Evolutionary conservation across 768 basidiomycete species (phyloP).

Genomic region (Asterophora lycoperdoides): DNA sequence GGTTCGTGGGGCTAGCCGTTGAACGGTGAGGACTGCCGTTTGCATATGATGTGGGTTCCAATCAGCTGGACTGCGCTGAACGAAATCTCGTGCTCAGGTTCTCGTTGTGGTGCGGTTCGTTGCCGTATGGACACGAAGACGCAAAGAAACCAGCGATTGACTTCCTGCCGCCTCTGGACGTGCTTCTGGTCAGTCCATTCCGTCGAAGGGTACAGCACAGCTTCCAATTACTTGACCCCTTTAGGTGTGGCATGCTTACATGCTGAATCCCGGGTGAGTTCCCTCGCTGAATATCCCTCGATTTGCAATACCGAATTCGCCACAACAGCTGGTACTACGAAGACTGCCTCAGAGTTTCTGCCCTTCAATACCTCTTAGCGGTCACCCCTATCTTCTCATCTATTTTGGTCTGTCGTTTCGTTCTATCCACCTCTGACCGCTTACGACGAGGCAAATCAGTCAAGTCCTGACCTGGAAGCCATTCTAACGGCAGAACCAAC

Average conservation of each 20-base stretch:
- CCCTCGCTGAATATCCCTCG: too few species aligned
- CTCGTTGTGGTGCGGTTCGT: slow-evolving; percentile 11
- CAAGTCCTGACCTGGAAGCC: neutral
- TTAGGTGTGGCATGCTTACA: slow-evolving; percentile 19
- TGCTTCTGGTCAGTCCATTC: slow-evolving; percentile 12
- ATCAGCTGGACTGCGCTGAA: neutral
- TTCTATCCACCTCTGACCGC: neutral
- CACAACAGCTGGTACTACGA: slow-evolving; percentile 16
- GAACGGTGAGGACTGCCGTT: slow-evolving; percentile 7
- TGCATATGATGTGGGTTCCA: neutral
- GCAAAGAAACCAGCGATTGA: slow-evolving; percentile 1
- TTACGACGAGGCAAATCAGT: neutral
- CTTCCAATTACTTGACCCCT: neutral
- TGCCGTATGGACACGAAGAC: neutral
- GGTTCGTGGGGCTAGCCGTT: slow-evolving; percentile 14
- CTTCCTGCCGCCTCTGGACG: slow-evolving; percentile 15
- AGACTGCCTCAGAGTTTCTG: slow-evolving; percentile 12
- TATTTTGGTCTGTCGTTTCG: slow-evolving; percentile 1
- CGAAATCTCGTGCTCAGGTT: slow-evolving; percentile 7
- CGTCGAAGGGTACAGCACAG: too few species aligned
- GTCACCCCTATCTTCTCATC: slow-evolving; percentile 4
- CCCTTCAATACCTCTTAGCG: slow-evolving; percentile 1
- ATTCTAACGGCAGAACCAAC: slow-evolving; percentile 3
- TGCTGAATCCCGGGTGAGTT: slow-evolving; percentile 17
- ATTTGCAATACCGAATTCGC: neutral